A percentile compares a stretch with the other conserved stretches of the same genome.
phyloP scores from a whole-genome alignment of 1,139 yeast genomes.

The Spathaspora sp. region DNA sequence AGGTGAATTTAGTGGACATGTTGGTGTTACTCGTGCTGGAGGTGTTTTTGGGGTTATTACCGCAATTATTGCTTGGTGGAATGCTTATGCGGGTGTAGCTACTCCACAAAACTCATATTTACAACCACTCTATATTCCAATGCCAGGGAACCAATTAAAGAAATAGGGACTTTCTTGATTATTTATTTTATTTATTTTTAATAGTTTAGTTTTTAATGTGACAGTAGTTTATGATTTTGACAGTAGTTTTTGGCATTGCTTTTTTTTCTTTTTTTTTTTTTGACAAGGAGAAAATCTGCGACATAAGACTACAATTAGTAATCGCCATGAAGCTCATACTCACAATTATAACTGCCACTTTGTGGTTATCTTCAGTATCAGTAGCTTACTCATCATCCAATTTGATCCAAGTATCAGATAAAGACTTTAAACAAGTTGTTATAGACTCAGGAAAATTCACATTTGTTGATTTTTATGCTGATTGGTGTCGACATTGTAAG shows the following conservation, averaged over 20 bases:
- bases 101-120: constrained; percentile 29
- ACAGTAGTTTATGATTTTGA: constrained; percentile 32
- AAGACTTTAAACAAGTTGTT: constrained; percentile 55
- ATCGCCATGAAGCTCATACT: constrained; percentile 1
- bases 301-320: constrained; percentile 1
- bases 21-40: constrained; percentile 34
- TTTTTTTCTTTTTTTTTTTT: not conserved
- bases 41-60: constrained; percentile 46
- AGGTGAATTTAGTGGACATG: constrained; percentile 34
- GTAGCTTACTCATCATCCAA: constrained; percentile 13
- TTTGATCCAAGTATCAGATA: constrained; percentile 34
- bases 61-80: constrained; percentile 42
- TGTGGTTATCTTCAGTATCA: not conserved
- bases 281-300: not conserved
- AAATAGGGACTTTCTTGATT: constrained; percentile 50
- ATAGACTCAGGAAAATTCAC: constrained; percentile 58
- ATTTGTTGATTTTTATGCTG: constrained; percentile 73
- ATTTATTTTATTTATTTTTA: not conserved
- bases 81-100: constrained; percentile 36
- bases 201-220: constrained; percentile 54
- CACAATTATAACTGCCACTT: not conserved
- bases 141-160: constrained; percentile 14
- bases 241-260: not conserved
- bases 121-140: constrained; percentile 20
- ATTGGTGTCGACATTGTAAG: constrained; percentile 83